Base-by-base conservation (phyloP, 2,329 filamentous ascomycete genomes). In the Colletotrichum gigasporum region DNA sequence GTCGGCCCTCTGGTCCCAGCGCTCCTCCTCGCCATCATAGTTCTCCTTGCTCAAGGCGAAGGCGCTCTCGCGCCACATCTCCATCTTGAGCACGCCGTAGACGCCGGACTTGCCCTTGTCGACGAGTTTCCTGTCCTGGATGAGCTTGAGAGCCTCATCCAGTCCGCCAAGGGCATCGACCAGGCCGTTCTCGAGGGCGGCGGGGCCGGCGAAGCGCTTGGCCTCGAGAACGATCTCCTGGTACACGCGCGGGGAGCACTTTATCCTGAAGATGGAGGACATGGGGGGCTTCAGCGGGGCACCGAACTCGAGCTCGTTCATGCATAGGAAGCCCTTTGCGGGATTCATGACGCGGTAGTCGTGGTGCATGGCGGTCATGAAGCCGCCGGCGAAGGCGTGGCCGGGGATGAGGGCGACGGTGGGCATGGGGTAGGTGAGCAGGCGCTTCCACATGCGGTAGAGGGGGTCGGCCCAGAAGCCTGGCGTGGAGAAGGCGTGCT, bases 301-400 rank as follows among this genome's bases (percentile, higher is more conserved):
- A 53, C 92, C 92, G 66, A 96, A 91, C 69, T 94, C 89, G 12
- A 96, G 82, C 79, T 96, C 92, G 76, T 95, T 95, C 69, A 96
- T 80, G 77, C 92, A 95, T 37, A 92, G 76, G 77, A 88, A 94
- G n/a, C 92, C 93, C 18, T 85, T 82, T 2, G 82, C 72, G 0
- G 90, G 85, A 72, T 91, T 91, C 80, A 92, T 91, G 69, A 96
- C 83, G 26, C 93, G 87, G 80, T 96, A 96, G 79, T 95, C 92
- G 77, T 94, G 91, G 78, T 91, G 88, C 86, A 93, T 92, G 63
- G 91, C 87, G 9, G 91, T 81, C 89, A 96, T 94, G 65, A 94
- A 81, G n/a, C 91, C 92, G 45, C 87, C 92, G 5, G 92, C 93
- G 75, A 94, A 96, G 57, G 90, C 88, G 76, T 96, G 93, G 20